Percentiles rank a stretch among this genome's conserved stretches.
Conservation (phyloP, 2,329 filamentous ascomycete genomes). For the Sclerotinia subarctica region DNA sequence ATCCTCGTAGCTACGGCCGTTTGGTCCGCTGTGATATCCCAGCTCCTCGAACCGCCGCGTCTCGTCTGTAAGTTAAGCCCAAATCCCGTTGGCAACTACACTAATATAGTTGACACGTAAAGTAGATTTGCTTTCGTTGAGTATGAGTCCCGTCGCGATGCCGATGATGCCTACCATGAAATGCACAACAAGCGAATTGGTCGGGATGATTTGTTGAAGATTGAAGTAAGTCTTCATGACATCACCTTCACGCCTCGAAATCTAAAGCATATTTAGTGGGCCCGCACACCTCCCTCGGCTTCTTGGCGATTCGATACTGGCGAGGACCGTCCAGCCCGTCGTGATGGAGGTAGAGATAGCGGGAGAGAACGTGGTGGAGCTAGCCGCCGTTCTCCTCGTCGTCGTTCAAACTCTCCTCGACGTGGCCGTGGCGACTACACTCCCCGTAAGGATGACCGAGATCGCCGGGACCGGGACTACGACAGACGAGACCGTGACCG, state of each 20-base stretch:
- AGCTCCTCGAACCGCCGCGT: constrained; percentile 87
- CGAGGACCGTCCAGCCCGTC: constrained; percentile 61
- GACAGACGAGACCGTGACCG: constrained; percentile 60
- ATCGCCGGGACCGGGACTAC: constrained; percentile 75
- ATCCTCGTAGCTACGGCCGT: constrained; percentile 75
- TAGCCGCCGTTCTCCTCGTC: constrained; percentile 59
- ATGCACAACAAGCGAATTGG: constrained; percentile 99
- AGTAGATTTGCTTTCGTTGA: constrained; percentile 93
- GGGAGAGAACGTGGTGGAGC: constrained; percentile 28
- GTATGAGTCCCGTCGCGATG: constrained; percentile 97
- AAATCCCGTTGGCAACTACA: constrained; percentile 29
- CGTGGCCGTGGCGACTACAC: constrained; percentile 74
- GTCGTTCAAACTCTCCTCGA: constrained; percentile 75
- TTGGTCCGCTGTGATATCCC: constrained; percentile 98
- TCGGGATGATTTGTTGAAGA: constrained; percentile 86
- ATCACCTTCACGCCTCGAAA: background rate
- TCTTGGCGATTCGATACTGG: constrained; percentile 98
- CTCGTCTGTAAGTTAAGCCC: constrained; percentile 76
- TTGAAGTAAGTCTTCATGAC: constrained; percentile 67
- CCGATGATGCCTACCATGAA: constrained; percentile 98
- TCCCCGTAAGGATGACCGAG: constrained; percentile 83
- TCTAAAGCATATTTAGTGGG: constrained; percentile 67
- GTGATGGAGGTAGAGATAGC: constrained; percentile 41
- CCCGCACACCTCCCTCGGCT: constrained; percentile 92
- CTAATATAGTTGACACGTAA: constrained; percentile 40